Base-by-base conservation (phyloP, 169 alveolate species). In the Plasmodium vinckei region DNA sequence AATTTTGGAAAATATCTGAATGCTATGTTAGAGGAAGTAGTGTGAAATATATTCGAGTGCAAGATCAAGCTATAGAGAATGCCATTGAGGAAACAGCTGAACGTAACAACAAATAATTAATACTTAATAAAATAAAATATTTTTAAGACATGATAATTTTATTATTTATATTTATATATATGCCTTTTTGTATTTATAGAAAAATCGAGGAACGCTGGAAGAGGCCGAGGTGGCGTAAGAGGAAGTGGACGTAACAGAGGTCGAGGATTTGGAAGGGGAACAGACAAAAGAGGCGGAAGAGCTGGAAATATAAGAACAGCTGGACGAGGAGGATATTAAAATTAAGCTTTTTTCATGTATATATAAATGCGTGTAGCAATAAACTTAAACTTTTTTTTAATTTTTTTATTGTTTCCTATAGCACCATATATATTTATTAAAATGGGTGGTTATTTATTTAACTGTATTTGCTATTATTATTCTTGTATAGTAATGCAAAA, bases 1-100 rank as follows among this genome's bases (percentile, higher is more conserved):
- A 91, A 42, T 95, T 95, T 88, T 92, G 95, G 95, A 95, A 94
- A 84, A 70, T 95, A 69, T 61, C 88, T 10, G 97, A 95, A 42
- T 95, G 97, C 72, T 95, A 88, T 61, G 92, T 95, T 33, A 93
- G 97, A 44, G 97, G 97, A 15, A 95, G 94, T 89, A 95, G 93
- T 57, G 94, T 95, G 69, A 95, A 95, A 86, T 95, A 94, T 54
- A 92, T 95, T 69, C 92, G 97, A 57, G 92, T 95, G 10, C 95
- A 93, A 65, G 96, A 95, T 44, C 95, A 95, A 64, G 96, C 93
- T 25, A 92, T 94, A 44, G 92, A 75, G 19, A 82, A 92, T 4
- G 97, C 97, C 19, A 87, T 92, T 67, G 97, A 94, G 57, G 97
- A 95, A 79, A 77, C 95, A 42, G 67, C 61, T 9, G 87, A 53